These are phyloP conservation scores for Fusarium vanettenii DNA, from an alignment of 2,329 filamentous ascomycete genomes.

Conservation along the genomic window DNA sequence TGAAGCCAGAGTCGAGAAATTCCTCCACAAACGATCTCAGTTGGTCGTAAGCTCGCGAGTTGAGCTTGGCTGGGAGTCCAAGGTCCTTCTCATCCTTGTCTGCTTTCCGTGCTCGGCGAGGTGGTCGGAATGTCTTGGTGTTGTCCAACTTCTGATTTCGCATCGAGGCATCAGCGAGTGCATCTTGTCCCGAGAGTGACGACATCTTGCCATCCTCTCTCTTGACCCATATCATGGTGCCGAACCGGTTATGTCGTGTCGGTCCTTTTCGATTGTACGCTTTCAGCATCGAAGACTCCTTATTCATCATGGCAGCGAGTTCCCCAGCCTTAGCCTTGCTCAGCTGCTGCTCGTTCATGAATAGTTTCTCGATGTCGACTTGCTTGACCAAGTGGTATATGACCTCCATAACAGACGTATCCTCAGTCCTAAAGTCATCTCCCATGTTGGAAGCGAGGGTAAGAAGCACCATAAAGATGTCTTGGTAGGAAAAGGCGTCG, in stretches of 20 bases:
- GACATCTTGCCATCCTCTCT: slow-evolving; percentile 85
- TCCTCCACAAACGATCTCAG: slow-evolving; percentile 88
- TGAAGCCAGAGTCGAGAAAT: slow-evolving; percentile 95
- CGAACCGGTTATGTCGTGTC: slow-evolving; percentile 91
- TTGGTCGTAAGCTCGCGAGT: slow-evolving; percentile 77
- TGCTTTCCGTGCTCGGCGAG: slow-evolving; percentile 71
- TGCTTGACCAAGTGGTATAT: slow-evolving; percentile 94
- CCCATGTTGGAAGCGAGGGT: slow-evolving; percentile 93
- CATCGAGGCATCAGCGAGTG: slow-evolving; percentile 77
- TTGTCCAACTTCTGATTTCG: slow-evolving; percentile 90
- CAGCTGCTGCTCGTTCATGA: slow-evolving; percentile 82
- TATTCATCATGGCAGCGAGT: slow-evolving; percentile 78
- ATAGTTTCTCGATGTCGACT: slow-evolving; percentile 84
- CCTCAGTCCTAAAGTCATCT: slow-evolving; percentile 91
- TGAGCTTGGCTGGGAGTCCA: slow-evolving; percentile 77
- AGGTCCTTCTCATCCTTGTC: slow-evolving; percentile 79
- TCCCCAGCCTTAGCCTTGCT: slow-evolving; percentile 77
- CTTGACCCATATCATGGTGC: slow-evolving; percentile 97
- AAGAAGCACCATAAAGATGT: slow-evolving; percentile 86
- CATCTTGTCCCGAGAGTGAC: slow-evolving; percentile 89
- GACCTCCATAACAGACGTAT: slow-evolving; percentile 90
- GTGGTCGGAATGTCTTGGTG: slow-evolving; percentile 89
- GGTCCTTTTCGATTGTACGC: slow-evolving; percentile 82
- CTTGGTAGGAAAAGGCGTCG: slow-evolving; percentile 89
- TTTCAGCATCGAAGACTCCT: slow-evolving; percentile 86